These are phyloP conservation scores for Naganishia onofrii DNA, from an alignment of 768 basidiomycete species.

Conservation along the genomic window DNA sequence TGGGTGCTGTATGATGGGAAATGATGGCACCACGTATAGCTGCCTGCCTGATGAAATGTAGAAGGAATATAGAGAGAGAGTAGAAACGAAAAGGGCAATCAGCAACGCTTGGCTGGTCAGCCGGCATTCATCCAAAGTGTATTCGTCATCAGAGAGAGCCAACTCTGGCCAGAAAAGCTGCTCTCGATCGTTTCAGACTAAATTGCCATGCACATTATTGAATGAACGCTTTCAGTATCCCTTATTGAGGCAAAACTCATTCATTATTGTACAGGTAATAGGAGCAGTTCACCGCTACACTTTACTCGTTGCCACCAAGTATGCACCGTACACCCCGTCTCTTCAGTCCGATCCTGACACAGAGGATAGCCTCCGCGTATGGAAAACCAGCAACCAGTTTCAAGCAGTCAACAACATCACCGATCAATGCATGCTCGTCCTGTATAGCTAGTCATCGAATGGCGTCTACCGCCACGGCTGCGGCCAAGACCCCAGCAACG, in stretches of 20 bases:
- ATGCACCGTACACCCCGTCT: neutral
- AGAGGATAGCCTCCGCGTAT: neutral
- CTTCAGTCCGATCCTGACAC: neutral
- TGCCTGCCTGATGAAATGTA: too few species aligned
- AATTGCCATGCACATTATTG: neutral
- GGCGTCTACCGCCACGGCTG: conserved; percentile 7
- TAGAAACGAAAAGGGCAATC: too few species aligned
- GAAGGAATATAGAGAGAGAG: too few species aligned
- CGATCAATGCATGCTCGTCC: neutral
- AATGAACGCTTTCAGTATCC: neutral
- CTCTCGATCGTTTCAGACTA: too few species aligned
- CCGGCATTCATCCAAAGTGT: neutral
- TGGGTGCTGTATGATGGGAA: neutral
- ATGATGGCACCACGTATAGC: too few species aligned
- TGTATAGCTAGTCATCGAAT: neutral
- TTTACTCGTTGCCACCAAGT: too few species aligned
- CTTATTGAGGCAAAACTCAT: neutral
- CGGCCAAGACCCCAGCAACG: neutral
- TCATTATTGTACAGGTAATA: neutral
- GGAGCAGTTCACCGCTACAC: too few species aligned
- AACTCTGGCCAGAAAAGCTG: neutral
- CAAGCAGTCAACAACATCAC: neutral
- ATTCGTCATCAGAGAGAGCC: neutral
- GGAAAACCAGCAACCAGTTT: neutral
- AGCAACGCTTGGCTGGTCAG: neutral